Evolutionary conservation across 768 basidiomycete species (phyloP).

Genomic region (Hygrocybe punicea): DNA sequence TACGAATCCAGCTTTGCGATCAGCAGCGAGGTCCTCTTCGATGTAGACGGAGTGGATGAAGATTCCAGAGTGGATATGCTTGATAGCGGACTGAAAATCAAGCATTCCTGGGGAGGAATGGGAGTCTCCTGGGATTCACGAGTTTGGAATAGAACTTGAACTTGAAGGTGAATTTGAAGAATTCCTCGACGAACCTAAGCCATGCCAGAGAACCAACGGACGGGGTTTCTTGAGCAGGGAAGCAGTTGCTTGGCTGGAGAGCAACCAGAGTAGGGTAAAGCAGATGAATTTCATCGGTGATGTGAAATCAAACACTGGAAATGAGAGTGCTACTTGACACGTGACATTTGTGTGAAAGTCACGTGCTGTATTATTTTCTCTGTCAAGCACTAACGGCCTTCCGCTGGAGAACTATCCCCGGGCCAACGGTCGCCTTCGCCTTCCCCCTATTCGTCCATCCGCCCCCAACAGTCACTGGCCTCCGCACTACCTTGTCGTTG

Average conservation of each 20-base stretch:
- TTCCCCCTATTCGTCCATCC: too few species aligned
- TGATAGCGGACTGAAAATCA: constrained; percentile 56
- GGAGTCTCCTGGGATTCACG: constrained; percentile 55
- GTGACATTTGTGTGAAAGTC: too few species aligned
- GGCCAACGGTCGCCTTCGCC: too few species aligned
- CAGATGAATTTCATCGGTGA: neutral
- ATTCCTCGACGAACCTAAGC: constrained; percentile 42
- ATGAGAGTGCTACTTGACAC: too few species aligned
- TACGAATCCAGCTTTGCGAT: constrained; percentile 70
- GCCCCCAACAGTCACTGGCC: too few species aligned
- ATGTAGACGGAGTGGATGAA: constrained; percentile 75
- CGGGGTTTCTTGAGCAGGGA: constrained; percentile 21
- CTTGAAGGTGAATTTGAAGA: neutral
- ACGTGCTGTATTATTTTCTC: too few species aligned
- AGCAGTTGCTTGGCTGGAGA: constrained; percentile 1
- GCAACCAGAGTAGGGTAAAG: constrained; percentile 4
- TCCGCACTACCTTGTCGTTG: too few species aligned
- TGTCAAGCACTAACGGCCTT: too few species aligned
- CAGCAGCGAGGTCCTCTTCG: constrained; percentile 56
- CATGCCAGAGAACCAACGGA: constrained; percentile 76
- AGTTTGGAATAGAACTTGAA: neutral
- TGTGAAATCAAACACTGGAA: neutral
- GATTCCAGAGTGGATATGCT: constrained; percentile 66
- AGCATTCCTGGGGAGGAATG: constrained; percentile 71
- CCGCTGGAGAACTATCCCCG: too few species aligned